Evolutionary conservation across 2,329 filamentous ascomycete species (phyloP), one percentile per base, ranked within the genome.

Genomic region (Leptographium galeiforme): DNA sequence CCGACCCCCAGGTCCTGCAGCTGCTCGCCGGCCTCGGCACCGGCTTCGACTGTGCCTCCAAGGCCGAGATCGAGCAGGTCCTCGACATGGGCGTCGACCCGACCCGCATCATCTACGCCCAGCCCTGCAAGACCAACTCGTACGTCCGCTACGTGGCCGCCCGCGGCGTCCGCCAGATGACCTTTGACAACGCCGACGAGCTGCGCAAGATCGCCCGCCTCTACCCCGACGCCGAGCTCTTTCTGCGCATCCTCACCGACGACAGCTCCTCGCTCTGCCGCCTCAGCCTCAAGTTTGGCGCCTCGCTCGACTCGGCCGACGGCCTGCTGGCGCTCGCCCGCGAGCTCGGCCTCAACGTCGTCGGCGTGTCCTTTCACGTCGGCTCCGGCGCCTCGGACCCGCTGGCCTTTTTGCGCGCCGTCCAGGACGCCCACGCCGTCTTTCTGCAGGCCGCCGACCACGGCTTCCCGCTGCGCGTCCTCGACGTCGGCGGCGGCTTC

Each of bases 71-170:
- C 62, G 90, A 98, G 68, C 83, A 90, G 68, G 86, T 96, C 57
- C 77, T 97, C 52, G 76, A 78, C 64, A 79, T 90, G 67, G 90
- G 89, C 62, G 78, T 95, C 60, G 84, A 87, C 65, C 87, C 93
- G 13, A 81, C 83, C 60, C 89, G 91, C 68, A 94, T 98, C 75
- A 96, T 98, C 72, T 98, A 97, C 66, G 93, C 93, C 50, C 93
- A 98, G 73, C 93, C 93, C 53, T 97, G 93, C 86, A 98, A 98
- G 82, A 98, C 93, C 64, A 95, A 93, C 74, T 96, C 91, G 48
- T 97, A 96, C 69, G 78, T 98, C 58, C 89, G 90, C 65, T 95
- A 90, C 65, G 93, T 94, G 59, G 82, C 86, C 64, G 79, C 82
- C 66, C 76, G 84, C 60, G 86, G 85, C 61, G 93, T 98, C 67